Percentiles rank a stretch among this genome's conserved stretches.
Evolutionary conservation across 2,329 filamentous ascomycete genomes (phyloP).

Genomic region (Cladosporium sp.): DNA sequence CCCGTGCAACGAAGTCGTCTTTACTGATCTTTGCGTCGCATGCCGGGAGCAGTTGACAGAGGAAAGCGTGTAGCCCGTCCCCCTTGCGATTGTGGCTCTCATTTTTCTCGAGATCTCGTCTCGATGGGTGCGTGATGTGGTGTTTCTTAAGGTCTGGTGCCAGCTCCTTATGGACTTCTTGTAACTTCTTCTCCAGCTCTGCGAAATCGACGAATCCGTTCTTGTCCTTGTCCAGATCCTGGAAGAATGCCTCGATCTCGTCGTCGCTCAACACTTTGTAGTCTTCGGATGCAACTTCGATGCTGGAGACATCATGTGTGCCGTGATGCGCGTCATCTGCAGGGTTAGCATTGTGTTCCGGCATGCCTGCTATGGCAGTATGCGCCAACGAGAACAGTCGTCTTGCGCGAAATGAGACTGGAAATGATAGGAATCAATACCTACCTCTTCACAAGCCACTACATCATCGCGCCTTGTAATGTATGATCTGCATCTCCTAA

Average conservation of each 20-base stretch:
- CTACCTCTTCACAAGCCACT: constrained; percentile 2
- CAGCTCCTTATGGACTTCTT: constrained; percentile 50
- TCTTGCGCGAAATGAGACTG: too few relatives aligned
- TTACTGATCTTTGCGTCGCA: constrained; percentile 42
- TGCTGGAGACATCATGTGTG: not conserved
- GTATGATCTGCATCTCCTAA: not conserved
- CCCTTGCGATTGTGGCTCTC: constrained; percentile 21
- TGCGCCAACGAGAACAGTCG: not conserved
- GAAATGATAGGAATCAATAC: not conserved
- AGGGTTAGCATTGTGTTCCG: not conserved
- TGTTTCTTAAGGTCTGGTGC: constrained; percentile 45
- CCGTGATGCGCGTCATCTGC: not conserved
- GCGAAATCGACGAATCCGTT: constrained; percentile 51
- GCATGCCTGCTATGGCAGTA: constrained; percentile 1
- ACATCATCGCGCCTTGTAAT: not conserved
- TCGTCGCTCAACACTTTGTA: constrained; percentile 37
- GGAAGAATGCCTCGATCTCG: constrained; percentile 51
- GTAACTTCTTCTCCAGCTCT: constrained; percentile 52
- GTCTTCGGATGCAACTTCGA: constrained; percentile 19
- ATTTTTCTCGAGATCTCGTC: constrained; percentile 29
- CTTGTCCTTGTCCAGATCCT: constrained; percentile 50
- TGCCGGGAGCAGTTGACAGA: constrained; percentile 45
- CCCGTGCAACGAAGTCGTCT: constrained; percentile 50
- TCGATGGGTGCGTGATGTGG: constrained; percentile 37
- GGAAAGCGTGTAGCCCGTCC: constrained; percentile 48